Conservation (phyloP, 2,329 filamentous ascomycete species). For the Berkeleyomyces basicola region DNA sequence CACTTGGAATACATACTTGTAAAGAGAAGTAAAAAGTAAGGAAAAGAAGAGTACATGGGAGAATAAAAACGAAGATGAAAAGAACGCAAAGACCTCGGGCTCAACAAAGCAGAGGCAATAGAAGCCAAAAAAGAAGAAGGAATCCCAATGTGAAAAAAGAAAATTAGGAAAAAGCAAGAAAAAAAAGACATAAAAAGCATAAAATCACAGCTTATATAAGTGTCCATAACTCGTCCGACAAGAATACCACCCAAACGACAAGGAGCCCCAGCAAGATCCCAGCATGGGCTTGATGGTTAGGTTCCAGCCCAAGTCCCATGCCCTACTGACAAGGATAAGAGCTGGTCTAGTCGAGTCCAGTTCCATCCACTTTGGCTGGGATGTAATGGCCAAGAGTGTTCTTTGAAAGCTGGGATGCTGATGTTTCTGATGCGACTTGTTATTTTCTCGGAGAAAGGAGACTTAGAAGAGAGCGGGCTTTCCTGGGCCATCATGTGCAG, state of each 20-base stretch:
- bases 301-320: conserved; percentile 6
- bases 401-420: background rate
- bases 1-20: background rate
- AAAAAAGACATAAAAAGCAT: background rate
- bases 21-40: background rate
- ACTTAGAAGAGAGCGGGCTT: background rate
- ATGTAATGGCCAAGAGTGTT: background rate
- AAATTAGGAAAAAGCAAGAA: background rate
- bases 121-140: background rate
- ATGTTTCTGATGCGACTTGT: background rate
- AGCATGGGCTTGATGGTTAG: background rate
- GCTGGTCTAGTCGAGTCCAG: conserved; percentile 1
- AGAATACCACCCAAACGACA: background rate
- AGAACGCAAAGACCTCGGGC: background rate
- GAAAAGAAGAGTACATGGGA: background rate
- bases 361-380: background rate
- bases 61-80: background rate
- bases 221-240: background rate
- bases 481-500: background rate
- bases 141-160: background rate
- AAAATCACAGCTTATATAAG: background rate
- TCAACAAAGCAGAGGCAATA: background rate
- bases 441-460: background rate
- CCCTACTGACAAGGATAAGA: background rate
- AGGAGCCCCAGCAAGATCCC: background rate